Evolutionary conservation across 1,139 yeast genomes (phyloP).

Genomic region (Pichia sp.): DNA sequence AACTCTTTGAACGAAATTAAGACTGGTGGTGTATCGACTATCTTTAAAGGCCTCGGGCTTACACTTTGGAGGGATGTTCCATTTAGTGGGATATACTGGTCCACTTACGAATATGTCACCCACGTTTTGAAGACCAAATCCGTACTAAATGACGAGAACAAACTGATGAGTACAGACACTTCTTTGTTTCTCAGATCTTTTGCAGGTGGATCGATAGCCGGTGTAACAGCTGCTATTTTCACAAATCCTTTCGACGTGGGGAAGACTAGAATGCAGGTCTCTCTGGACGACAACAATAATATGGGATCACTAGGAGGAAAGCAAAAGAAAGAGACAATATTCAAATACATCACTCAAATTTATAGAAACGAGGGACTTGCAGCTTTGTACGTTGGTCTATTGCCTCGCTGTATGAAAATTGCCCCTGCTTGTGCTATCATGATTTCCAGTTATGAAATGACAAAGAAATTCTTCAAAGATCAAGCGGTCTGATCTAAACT

Average conservation of each 20-base stretch:
- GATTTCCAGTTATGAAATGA: constrained; percentile 92
- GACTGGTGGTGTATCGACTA: constrained; percentile 50
- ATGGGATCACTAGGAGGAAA: constrained; percentile 11
- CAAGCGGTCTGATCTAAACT: no score
- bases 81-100: constrained; percentile 93
- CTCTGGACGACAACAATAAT: constrained; percentile 21
- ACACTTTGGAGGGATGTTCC: constrained; percentile 98
- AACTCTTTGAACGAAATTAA: constrained; percentile 53
- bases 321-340: constrained; percentile 41
- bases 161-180: constrained; percentile 11
- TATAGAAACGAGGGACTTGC: constrained; percentile 62
- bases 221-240: constrained; percentile 73
- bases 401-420: constrained; percentile 81
- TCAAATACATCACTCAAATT: constrained; percentile 55
- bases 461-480: constrained; percentile 55
- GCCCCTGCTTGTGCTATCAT: constrained; percentile 98
- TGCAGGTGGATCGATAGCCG: constrained; percentile 77
- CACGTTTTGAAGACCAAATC: constrained; percentile 14
- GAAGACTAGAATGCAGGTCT: constrained; percentile 83
- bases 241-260: constrained; percentile 98
- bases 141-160: constrained; percentile 10
- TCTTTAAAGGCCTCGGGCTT: constrained; percentile 79
- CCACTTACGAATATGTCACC: constrained; percentile 54
- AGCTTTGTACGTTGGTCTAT: constrained; percentile 78
- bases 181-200: constrained; percentile 68